A percentile compares a stretch with the other conserved stretches of the same genome.
phyloP scores from a whole-genome alignment of 331 rosid species.

The Stylosanthes scabra region DNA sequence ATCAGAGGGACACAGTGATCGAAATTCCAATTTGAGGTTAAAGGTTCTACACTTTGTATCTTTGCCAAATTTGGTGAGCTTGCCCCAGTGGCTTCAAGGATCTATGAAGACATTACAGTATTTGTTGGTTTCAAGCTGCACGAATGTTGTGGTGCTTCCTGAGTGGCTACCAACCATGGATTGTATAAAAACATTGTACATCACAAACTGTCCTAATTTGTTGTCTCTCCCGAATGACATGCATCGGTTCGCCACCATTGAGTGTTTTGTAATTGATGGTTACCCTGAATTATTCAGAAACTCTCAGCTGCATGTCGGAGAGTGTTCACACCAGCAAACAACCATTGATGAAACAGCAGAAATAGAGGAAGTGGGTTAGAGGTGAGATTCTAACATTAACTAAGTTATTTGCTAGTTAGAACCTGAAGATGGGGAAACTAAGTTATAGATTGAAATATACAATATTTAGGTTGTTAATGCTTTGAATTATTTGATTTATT shows the following conservation, averaged over 20 bases:
- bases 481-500: too few species aligned
- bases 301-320: neutral
- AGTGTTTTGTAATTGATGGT: neutral
- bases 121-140: neutral
- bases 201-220: neutral
- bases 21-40: neutral
- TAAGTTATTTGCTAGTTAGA: too few species aligned
- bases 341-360: neutral
- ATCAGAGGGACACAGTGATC: neutral
- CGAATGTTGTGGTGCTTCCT: neutral
- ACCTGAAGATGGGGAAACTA: too few species aligned
- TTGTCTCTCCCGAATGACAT: neutral
- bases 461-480: too few species aligned
- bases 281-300: neutral
- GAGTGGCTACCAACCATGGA: neutral
- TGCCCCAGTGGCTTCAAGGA: neutral
- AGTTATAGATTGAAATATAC: too few species aligned
- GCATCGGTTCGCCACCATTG: neutral
- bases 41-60: neutral
- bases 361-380: neutral
- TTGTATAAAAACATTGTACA: neutral
- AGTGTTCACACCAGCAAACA: neutral
- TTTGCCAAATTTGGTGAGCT: neutral
- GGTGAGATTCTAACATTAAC: neutral
- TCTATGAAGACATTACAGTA: neutral